A percentile compares a stretch with the other conserved stretches of the same genome.
Conservation (phyloP, 2,329 filamentous ascomycete species). For the Colletotrichum orbiculare region DNA sequence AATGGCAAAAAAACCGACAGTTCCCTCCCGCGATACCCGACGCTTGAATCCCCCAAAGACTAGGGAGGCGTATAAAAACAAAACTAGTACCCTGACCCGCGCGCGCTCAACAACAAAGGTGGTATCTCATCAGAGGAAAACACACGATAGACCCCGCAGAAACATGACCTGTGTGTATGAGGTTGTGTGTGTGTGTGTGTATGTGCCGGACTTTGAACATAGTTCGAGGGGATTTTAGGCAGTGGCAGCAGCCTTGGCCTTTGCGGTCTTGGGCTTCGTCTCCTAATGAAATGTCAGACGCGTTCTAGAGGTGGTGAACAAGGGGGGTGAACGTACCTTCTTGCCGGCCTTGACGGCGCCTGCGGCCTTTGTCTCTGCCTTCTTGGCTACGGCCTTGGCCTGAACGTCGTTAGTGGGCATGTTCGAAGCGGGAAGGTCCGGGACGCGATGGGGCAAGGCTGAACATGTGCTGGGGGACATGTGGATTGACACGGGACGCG, state of each 20-base stretch:
- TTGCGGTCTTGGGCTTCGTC: slow-evolving; percentile 36
- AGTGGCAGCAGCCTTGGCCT: slow-evolving; percentile 22
- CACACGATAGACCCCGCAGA: slow-evolving; percentile 9
- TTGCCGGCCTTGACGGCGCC: slow-evolving; percentile 32
- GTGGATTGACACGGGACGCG: too few relatives aligned
- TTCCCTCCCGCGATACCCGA: neutral
- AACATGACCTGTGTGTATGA: neutral
- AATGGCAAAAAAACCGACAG: too few relatives aligned
- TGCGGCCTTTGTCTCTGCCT: slow-evolving; percentile 28
- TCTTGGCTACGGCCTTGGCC: slow-evolving; percentile 36
- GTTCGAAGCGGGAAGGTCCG: neutral
- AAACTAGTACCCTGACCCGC: slow-evolving; percentile 9
- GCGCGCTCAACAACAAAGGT: slow-evolving; percentile 26
- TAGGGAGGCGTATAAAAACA: slow-evolving; percentile 2
- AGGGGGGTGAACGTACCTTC: slow-evolving; percentile 20
- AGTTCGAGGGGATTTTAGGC: too few relatives aligned
- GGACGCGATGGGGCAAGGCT: neutral
- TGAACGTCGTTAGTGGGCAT: neutral
- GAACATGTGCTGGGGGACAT: neutral
- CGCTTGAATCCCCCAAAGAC: neutral
- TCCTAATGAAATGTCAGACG: slow-evolving; percentile 11
- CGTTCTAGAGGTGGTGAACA: neutral
- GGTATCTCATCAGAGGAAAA: slow-evolving; percentile 28
- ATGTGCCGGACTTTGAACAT: too few relatives aligned
- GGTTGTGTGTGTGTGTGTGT: neutral